Conservation (phyloP, 306 rosid species). For the Alnus rubra region DNA sequence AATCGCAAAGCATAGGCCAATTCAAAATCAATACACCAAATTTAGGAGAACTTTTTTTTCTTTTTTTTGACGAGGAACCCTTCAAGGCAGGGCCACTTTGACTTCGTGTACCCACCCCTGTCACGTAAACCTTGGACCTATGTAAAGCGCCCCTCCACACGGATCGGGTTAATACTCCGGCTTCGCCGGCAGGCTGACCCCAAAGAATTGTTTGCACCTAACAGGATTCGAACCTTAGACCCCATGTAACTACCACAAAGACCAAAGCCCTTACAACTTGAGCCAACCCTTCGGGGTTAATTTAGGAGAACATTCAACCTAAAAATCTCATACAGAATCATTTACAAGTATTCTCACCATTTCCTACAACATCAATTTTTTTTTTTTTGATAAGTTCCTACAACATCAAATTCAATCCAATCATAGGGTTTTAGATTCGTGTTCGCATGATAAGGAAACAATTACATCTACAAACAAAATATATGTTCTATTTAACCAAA, state of each 20-base stretch:
- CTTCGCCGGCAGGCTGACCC: too few species aligned
- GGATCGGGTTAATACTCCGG: too few species aligned
- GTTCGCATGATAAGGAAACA: not conserved
- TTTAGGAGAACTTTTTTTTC: not conserved
- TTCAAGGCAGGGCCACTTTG: too few species aligned
- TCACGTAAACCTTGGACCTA: too few species aligned
- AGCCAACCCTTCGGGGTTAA: too few species aligned
- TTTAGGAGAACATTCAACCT: not conserved
- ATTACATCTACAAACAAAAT: not conserved
- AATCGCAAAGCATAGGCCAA: not conserved
- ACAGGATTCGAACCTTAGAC: too few species aligned
- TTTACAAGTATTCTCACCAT: slow-evolving; percentile 33
- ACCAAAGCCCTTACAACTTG: too few species aligned
- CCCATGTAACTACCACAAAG: too few species aligned
- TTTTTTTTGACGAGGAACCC: too few species aligned
- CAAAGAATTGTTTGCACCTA: too few species aligned
- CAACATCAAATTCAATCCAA: slow-evolving; percentile 14
- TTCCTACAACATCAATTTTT: slow-evolving; percentile 33
- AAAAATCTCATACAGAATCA: not conserved
- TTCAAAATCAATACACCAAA: not conserved
- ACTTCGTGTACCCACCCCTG: too few species aligned
- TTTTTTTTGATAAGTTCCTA: slow-evolving; percentile 22
- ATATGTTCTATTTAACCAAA: slow-evolving; percentile 13
- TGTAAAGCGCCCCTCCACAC: too few species aligned
- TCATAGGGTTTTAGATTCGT: not conserved